A percentile compares a stretch with the other conserved stretches of the same genome.
Evolutionary conservation across 352 stramenopile genomes (phyloP).

Genomic region (Plasmopara halstedii): DNA sequence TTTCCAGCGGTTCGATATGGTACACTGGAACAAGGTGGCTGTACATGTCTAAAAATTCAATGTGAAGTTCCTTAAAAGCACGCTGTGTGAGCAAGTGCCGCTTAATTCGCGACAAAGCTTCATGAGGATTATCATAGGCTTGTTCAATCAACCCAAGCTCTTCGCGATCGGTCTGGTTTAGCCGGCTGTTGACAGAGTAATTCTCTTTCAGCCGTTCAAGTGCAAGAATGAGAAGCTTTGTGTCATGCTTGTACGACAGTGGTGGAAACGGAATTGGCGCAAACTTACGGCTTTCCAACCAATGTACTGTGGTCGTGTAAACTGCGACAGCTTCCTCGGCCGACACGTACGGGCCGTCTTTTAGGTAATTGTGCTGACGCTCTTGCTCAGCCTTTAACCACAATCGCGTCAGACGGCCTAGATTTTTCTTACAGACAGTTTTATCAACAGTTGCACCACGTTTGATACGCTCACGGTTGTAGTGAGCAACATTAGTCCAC

Average conservation of each 20-base stretch:
- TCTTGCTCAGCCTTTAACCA: slow-evolving; percentile 99
- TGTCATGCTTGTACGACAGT: slow-evolving; percentile 99
- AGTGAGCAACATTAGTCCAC: slow-evolving; percentile 99
- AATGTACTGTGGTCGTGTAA: slow-evolving; percentile 99
- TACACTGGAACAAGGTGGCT: slow-evolving; percentile 98
- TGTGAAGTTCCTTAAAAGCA: slow-evolving; percentile 99
- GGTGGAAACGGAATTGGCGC: slow-evolving; percentile 98
- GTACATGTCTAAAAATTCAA: slow-evolving; percentile 99
- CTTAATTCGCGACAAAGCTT: slow-evolving; percentile 98
- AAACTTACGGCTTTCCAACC: slow-evolving; percentile 99
- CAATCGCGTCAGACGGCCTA: slow-evolving; percentile 96
- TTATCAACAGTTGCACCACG: slow-evolving; percentile 99
- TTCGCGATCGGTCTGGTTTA: slow-evolving; percentile 98
- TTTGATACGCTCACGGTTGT: slow-evolving; percentile 99
- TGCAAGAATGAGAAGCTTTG: slow-evolving; percentile 98
- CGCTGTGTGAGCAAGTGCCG: slow-evolving; percentile 97
- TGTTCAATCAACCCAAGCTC: slow-evolving; percentile 99
- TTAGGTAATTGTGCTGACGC: slow-evolving; percentile 99
- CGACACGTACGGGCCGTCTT: slow-evolving; percentile 97
- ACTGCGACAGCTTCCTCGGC: slow-evolving; percentile 99
- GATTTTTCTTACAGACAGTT: slow-evolving; percentile 99
- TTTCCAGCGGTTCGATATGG: slow-evolving; percentile 99
- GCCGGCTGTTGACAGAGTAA: slow-evolving; percentile 94
- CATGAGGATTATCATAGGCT: slow-evolving; percentile 99
- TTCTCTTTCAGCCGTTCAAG: slow-evolving; percentile 99